Base-by-base conservation (phyloP, 345 rosid species). In the Pistacia integerrima region DNA sequence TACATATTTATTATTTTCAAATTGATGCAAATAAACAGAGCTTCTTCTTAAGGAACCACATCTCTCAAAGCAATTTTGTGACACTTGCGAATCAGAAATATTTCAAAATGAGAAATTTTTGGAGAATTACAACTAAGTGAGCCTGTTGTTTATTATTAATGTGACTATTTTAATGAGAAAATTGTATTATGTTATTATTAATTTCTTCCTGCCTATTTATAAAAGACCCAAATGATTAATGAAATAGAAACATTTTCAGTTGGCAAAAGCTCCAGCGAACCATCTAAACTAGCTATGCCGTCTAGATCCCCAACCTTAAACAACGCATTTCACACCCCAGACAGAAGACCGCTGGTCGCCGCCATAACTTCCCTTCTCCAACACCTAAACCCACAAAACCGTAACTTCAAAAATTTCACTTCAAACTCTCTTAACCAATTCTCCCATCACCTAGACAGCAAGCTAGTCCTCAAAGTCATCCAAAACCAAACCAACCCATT, bases 381-480 rank as follows among this genome's bases (percentile, higher is more conserved):
- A 74, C 28, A 46, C 78, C 48, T 84, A 66, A 79, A 70, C 66
- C 79, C 81, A 11, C 74, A 36, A 73, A 82, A 52, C 13, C 76
- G 33, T 25, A 49, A 56, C 17, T 55, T 74, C n/a, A 25, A 58
- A 35, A 51, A 64, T 25, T 51, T 78, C 28, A 60, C 57, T 54
- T 60, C 78, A 3, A n/a, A 77, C 46, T 77, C 67, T 25, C 76
- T 81, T 17, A 73, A 64, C 64, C 77, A 78, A 44, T 84, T 84
- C 72, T 75, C 84, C 4, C 67, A 67, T 12, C 14, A 48, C 67
- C 62, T 84, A 18, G 52, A 69, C 68, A 2, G 82, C 0, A 36
- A 59, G 20, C 16, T 84, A n/a, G 82, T 84, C 72, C 51, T 64
- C 57, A n/a, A 80, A 72, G 86, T 81, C 52, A 80, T 81, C 60